Evolutionary conservation across 345 rosid genomes (phyloP), one percentile per base, ranked within the genome.

Genomic region (Lumnitzera racemosa): DNA sequence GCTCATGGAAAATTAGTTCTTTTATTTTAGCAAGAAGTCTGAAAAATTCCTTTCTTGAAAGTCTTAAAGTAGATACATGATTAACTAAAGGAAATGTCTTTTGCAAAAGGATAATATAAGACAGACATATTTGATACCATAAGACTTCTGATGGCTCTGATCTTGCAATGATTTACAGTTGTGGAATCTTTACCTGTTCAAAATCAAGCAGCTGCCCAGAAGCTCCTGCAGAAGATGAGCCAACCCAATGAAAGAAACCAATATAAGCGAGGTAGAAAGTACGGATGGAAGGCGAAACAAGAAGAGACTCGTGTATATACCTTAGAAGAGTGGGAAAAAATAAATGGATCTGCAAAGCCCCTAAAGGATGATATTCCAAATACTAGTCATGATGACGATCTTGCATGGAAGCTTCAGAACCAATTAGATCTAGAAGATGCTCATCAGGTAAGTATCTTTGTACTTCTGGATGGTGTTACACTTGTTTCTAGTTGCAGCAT

Each of bases 171-270:
- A 16, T 36, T 71, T 52, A 56, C 76, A 87, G 96, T 80, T 20
- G 82, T 75, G 57, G 91, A 92, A 72, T 64, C 81, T 51, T 81
- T 77, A 12, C 91, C 96, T 57, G 68, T 84, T 62, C 96, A 85
- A 76, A 92, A 92, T 74, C 96, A 92, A 87, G 96, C 91, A 5
- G 96, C 98, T 68, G 74, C 98, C 15, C 96, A 87, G 58, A 76
- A 89, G 66, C 91, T 92, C 57, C 86, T 87, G 46, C 89, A 80
- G 77, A 92, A 89, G 72, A 87, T 92, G 96, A 72, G 68, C 67
- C 70, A 64, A 29, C 68, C 85, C 25, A 76, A 56, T 67, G 76
- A 61, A 53, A 70, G 71, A 54, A 78, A 66, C 58, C 70, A 51
- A 54, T 72, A 63, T 50, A 61, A 58, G 63, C 79, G 73, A 67